Conservation (phyloP, 768 basidiomycete genomes). For the Chalciporus piperatus region DNA sequence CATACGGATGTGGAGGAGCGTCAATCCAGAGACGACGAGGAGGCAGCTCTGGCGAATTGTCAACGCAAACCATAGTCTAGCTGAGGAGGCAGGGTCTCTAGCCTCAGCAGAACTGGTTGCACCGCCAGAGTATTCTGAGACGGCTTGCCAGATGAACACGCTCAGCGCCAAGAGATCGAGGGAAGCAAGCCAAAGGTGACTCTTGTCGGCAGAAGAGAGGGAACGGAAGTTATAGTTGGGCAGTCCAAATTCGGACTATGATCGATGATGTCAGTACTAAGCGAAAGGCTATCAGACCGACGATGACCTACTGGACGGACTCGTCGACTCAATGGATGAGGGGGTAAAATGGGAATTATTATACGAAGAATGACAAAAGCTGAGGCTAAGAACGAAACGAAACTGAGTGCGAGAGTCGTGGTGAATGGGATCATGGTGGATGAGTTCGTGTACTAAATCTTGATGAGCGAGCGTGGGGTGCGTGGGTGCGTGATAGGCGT, state of each 20-base stretch:
- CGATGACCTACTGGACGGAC: constrained; percentile 60
- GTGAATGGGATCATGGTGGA: constrained; percentile 63
- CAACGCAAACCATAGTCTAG: constrained; percentile 66
- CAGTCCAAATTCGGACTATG: constrained; percentile 71
- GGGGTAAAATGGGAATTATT: constrained; percentile 70
- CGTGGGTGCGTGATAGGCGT: constrained; percentile 33
- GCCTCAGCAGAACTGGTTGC: constrained; percentile 43
- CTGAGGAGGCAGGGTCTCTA: constrained; percentile 49
- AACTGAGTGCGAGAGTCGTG: constrained; percentile 62
- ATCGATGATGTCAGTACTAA: constrained; percentile 12
- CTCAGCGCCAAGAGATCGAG: constrained; percentile 62
- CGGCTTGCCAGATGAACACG: constrained; percentile 65
- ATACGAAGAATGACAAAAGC: constrained; percentile 76
- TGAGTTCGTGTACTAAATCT: constrained; percentile 18
- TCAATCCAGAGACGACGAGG: constrained; percentile 55
- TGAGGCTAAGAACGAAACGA: constrained; percentile 70
- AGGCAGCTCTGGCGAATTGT: constrained; percentile 70
- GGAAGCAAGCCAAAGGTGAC: constrained; percentile 69
- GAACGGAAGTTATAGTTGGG: constrained; percentile 56
- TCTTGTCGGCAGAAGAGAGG: constrained; percentile 66
- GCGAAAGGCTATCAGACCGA: neutral
- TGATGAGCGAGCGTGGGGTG: constrained; percentile 25
- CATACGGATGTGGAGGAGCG: constrained; percentile 67
- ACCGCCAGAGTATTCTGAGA: constrained; percentile 49
- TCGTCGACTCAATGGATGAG: constrained; percentile 68